Base-by-base conservation (phyloP, 2,329 filamentous ascomycete species). In the Pestalotiopsis sp. region DNA sequence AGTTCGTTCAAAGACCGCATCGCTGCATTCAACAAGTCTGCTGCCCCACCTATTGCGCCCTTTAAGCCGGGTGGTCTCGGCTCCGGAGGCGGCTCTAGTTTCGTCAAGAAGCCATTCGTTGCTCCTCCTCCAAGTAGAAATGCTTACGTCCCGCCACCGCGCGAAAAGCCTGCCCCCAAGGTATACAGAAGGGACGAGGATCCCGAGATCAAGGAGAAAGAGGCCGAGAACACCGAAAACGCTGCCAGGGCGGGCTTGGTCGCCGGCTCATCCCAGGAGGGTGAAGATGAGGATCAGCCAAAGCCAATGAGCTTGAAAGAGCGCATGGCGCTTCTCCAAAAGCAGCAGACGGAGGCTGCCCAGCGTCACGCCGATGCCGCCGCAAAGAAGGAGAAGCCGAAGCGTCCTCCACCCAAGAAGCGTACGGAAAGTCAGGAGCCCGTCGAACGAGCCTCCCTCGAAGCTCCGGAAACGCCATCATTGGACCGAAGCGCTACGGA, bases 81-180 rank as follows among this genome's bases (percentile, higher is more conserved):
- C 67, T 82, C 86, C 38, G 85, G 88, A 68, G 83, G 86, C 61
- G 26, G 64, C 30, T 85, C 86, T 70, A 86, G 86, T 65, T 98
- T 98, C 76, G 90, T 99, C 80, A 98, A 95, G 85, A 98, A 98
- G 81, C 94, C 95, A 0, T 99, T 98, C 75, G 94, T 99, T 67
- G 93, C 96, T 3, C 94, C 96, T 64, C 96, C 96, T 20, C 96
- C 96, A 0, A 97, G 94, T 79, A 92, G 94, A 72, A 92, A 98
- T 82, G 92, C 95, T 26, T 99, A 93, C 75, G 87, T 99, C 10
- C 93, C 96, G 26, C 90, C 92, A 3, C 85, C 87, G 38, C 88
- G 90, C 24, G 92, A 96, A 70, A 81, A 86, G 17, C 90, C 91
- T 1, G 86, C 91, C 4, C 86, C 91, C 61, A 97, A 91, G 81